phyloP scores from a whole-genome alignment of 257 asterid species.

The Hygrophila difformis region DNA sequence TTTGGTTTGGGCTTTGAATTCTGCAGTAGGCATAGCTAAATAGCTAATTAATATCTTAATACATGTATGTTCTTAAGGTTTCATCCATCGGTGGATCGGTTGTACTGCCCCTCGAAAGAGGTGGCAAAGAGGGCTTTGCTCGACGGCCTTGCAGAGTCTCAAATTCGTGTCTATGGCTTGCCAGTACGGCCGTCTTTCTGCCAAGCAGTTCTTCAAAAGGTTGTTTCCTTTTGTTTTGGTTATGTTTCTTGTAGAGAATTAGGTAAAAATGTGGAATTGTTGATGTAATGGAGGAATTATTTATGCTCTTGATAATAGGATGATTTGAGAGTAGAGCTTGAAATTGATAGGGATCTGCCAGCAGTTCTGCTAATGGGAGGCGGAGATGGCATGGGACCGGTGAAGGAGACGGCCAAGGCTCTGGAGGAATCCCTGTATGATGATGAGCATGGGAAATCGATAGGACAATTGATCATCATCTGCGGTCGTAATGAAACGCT shows the following conservation, averaged over 20 bases:
- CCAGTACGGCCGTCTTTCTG: slow-evolving; percentile 89
- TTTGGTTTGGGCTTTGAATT: too few relatives aligned
- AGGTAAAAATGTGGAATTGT: too few relatives aligned
- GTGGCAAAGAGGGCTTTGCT: slow-evolving; percentile 77
- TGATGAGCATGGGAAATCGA: slow-evolving; percentile 51
- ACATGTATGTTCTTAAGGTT: slow-evolving; percentile 45
- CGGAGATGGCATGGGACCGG: slow-evolving; percentile 99
- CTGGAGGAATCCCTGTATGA: slow-evolving; percentile 69
- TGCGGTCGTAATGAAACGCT: slow-evolving; percentile 85
- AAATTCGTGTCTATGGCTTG: slow-evolving; percentile 69
- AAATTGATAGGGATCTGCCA: slow-evolving; percentile 69
- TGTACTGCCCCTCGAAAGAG: slow-evolving; percentile 83
- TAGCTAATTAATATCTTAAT: neutral
- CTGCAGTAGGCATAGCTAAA: neutral
- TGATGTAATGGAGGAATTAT: neutral
- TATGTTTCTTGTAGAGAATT: too few relatives aligned
- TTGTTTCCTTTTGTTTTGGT: slow-evolving; percentile 6
- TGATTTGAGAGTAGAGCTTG: slow-evolving; percentile 66
- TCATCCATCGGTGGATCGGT: slow-evolving; percentile 77
- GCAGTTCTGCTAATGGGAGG: slow-evolving; percentile 97
- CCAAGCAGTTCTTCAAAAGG: slow-evolving; percentile 71
- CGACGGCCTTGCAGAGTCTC: slow-evolving; percentile 82
- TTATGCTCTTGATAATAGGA: slow-evolving; percentile 23
- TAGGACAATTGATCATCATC: slow-evolving; percentile 69
- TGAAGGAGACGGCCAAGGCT: slow-evolving; percentile 86